phyloP scores from a whole-genome alignment of 345 rosid species.

The Limnanthes douglasii region DNA sequence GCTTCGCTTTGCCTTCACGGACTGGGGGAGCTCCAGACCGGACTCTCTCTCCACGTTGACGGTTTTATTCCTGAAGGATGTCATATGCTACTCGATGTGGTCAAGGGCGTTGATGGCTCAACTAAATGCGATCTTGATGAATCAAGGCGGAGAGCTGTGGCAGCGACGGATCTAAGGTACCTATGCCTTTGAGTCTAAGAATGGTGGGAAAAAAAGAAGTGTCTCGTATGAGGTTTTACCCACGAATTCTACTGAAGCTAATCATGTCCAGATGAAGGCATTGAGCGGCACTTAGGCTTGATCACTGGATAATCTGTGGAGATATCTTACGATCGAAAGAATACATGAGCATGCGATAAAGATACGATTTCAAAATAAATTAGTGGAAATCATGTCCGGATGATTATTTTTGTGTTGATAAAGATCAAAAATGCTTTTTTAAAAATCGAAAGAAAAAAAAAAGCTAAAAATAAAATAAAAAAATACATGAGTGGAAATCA shows the following conservation, averaged over 20 bases:
- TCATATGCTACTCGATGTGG: slow-evolving; percentile 60
- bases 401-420: too few species aligned
- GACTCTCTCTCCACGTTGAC: slow-evolving; percentile 74
- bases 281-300: slow-evolving; percentile 71
- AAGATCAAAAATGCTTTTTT: too few species aligned
- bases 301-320: too few species aligned
- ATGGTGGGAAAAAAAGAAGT: slow-evolving; percentile 30
- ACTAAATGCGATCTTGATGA: slow-evolving; percentile 75
- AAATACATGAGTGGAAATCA: too few species aligned
- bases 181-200: slow-evolving; percentile 39
- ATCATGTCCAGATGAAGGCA: slow-evolving; percentile 74
- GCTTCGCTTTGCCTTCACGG: slow-evolving; percentile 69
- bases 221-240: slow-evolving; percentile 84
- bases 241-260: slow-evolving; percentile 21
- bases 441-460: too few species aligned
- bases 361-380: too few species aligned
- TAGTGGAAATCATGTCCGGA: too few species aligned
- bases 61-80: slow-evolving; percentile 86
- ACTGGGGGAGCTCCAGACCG: slow-evolving; percentile 78
- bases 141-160: slow-evolving; percentile 62
- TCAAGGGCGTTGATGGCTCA: slow-evolving; percentile 66
- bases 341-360: too few species aligned
- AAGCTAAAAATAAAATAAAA: too few species aligned
- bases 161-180: slow-evolving; percentile 64
- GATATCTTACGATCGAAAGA: too few species aligned